A percentile compares a stretch with the other conserved stretches of the same genome.
phyloP scores from a whole-genome alignment of 768 basidiomycete species.

The Hypholoma fasciculare region DNA sequence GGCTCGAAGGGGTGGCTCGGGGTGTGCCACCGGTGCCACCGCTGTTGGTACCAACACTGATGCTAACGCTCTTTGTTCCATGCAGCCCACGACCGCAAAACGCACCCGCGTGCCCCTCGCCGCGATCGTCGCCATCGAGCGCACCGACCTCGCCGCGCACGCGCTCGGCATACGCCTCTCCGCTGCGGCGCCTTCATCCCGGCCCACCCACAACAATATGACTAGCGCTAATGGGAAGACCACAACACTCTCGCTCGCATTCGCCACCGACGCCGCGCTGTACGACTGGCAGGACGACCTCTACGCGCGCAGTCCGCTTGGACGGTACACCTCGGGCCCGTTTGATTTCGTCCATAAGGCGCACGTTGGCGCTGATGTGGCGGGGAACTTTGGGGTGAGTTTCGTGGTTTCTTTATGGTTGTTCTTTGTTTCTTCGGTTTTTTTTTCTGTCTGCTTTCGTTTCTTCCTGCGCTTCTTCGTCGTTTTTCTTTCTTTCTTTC shows the following conservation, averaged over 20 bases:
- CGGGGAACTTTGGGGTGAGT: slow-evolving; percentile 31
- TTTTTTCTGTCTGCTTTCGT: background rate
- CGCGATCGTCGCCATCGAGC: slow-evolving; percentile 38
- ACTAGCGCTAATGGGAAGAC: slow-evolving; percentile 14
- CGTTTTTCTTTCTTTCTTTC: background rate
- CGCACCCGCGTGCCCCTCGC: slow-evolving; percentile 29
- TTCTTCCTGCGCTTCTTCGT: background rate
- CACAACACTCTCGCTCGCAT: slow-evolving; percentile 34
- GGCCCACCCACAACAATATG: background rate
- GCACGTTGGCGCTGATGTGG: slow-evolving; percentile 37
- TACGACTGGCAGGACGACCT: slow-evolving; percentile 50
- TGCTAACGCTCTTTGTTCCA: slow-evolving; percentile 1
- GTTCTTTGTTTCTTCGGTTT: too few relatives aligned
- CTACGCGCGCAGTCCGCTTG: slow-evolving; percentile 35
- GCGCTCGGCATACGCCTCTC: slow-evolving; percentile 30
- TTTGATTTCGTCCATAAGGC: slow-evolving; percentile 40
- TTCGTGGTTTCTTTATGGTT: background rate
- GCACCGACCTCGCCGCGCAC: slow-evolving; percentile 36
- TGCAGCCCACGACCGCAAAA: slow-evolving; percentile 20
- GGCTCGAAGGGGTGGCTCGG: too few relatives aligned
- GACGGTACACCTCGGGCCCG: slow-evolving; percentile 31
- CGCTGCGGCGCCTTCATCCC: background rate
- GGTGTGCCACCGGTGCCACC: too few relatives aligned
- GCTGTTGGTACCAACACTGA: background rate
- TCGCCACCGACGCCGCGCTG: slow-evolving; percentile 37